These are phyloP conservation scores for Nymphaea colorata DNA, from an alignment of 164 flowering plant species.

Conservation along the genomic window DNA sequence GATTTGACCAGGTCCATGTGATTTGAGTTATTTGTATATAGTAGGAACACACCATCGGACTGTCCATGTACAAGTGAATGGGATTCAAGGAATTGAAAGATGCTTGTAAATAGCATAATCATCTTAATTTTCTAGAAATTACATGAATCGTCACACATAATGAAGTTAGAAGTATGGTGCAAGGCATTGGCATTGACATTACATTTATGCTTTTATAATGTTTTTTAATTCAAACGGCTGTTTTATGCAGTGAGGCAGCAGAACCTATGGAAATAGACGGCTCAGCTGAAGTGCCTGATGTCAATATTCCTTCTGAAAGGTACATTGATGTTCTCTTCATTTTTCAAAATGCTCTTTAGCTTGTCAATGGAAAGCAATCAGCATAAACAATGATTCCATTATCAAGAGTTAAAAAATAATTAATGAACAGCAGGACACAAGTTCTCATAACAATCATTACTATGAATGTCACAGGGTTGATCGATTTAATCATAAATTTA, in stretches of 20 bases:
- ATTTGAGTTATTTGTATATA: no score
- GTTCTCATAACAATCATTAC: neutral
- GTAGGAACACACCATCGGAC: no score
- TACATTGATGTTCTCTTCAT: constrained; percentile 8
- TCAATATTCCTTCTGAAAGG: constrained; percentile 50
- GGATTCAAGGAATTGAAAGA: no score
- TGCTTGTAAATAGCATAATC: no score
- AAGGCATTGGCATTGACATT: no score
- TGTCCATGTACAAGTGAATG: no score
- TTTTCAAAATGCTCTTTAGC: neutral
- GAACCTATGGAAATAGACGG: constrained; percentile 90
- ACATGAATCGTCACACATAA: no score
- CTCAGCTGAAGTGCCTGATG: constrained; percentile 22
- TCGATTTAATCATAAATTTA: constrained; percentile 55
- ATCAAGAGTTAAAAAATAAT: constrained; percentile 1
- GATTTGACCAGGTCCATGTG: no score
- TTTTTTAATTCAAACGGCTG: neutral
- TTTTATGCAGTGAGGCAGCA: constrained; percentile 7
- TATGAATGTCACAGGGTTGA: constrained; percentile 42
- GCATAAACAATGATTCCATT: neutral
- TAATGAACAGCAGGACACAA: neutral
- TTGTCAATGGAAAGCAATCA: neutral
- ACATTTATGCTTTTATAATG: neutral
- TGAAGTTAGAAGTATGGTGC: no score
- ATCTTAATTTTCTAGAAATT: no score